Conservation (phyloP, 208 protist genomes). For the Wallacemonas sp. region DNA sequence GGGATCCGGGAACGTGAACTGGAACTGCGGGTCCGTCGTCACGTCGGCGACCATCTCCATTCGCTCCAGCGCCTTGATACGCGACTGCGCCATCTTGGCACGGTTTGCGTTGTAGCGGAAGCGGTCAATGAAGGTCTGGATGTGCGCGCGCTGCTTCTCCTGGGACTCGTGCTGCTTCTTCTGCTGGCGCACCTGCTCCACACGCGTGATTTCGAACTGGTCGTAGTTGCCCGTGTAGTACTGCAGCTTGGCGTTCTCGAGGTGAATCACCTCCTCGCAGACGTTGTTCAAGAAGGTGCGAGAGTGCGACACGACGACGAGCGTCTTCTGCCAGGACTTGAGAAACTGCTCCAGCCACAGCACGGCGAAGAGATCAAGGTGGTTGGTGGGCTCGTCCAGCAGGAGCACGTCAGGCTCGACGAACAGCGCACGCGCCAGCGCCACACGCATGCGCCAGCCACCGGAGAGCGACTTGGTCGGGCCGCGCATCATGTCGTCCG, state of each 20-base stretch:
- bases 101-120: conserved; percentile 92
- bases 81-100: conserved; percentile 94
- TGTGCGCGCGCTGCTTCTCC: conserved; percentile 88
- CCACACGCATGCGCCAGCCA: conserved; percentile 98
- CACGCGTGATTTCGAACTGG: conserved; percentile 90
- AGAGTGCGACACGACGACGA: conserved; percentile 98
- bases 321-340: conserved; percentile 92
- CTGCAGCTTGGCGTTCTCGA: conserved; percentile 77
- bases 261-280: conserved; percentile 94
- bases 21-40: conserved; percentile 87
- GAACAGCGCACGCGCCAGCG: conserved; percentile 96
- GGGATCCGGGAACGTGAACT: conserved; percentile 92
- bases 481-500: conserved; percentile 91
- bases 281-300: conserved; percentile 97
- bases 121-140: conserved; percentile 94
- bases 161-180: conserved; percentile 89
- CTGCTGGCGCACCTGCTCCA: conserved; percentile 89
- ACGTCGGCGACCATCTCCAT: conserved; percentile 90
- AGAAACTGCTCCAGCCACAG: conserved; percentile 98
- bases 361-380: conserved; percentile 97
- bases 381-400: conserved; percentile 98
- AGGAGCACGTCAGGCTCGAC: conserved; percentile 95
- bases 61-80: conserved; percentile 94
- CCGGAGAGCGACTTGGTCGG: conserved; percentile 90
- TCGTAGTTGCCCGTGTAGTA: conserved; percentile 96